Percentiles rank a stretch among this genome's conserved stretches.
Conservation (phyloP, 2,329 filamentous ascomycete genomes). For the Conoideocrella luteorostrata region DNA sequence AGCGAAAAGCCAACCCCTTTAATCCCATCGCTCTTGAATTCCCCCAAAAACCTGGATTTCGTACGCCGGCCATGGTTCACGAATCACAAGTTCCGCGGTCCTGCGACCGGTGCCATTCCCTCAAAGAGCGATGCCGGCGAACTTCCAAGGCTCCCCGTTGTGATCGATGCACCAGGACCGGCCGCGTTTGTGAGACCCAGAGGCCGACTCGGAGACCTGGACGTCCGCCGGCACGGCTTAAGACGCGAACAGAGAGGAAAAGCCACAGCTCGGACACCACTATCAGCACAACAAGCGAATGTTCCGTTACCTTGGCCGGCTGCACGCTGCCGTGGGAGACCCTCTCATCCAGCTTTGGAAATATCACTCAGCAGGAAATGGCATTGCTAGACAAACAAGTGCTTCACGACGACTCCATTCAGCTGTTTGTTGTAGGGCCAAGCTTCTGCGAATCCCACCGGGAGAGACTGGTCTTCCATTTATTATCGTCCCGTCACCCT, state of each 20-base stretch:
- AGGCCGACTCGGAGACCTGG: conserved; percentile 12
- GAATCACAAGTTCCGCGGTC: conserved; percentile 7
- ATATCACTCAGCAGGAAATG: conserved; percentile 3
- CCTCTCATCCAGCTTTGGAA: not conserved
- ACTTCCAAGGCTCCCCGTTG: conserved; percentile 8
- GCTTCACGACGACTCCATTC: conserved; percentile 10
- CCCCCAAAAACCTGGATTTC: too few relatives aligned
- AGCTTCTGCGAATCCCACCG: conserved; percentile 16
- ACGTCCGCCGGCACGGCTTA: conserved; percentile 8
- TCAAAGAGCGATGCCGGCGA: conserved; percentile 20
- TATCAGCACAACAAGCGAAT: not conserved
- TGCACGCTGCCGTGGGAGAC: not conserved
- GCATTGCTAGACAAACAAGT: conserved; percentile 10
- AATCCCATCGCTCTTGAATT: too few relatives aligned
- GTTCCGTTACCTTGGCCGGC: too few relatives aligned
- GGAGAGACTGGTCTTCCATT: conserved; percentile 11
- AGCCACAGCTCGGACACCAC: not conserved
- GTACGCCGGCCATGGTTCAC: conserved; percentile 3
- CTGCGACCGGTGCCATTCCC: conserved; percentile 20
- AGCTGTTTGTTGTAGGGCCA: conserved; percentile 15
- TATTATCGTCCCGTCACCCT: conserved; percentile 6
- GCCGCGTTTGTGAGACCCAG: conserved; percentile 12
- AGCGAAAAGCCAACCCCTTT: not conserved
- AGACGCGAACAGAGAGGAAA: not conserved
- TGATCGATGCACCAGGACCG: conserved; percentile 16